Base-by-base conservation (phyloP, 208 protist species). In the Acanthamoeba pearcei region DNA sequence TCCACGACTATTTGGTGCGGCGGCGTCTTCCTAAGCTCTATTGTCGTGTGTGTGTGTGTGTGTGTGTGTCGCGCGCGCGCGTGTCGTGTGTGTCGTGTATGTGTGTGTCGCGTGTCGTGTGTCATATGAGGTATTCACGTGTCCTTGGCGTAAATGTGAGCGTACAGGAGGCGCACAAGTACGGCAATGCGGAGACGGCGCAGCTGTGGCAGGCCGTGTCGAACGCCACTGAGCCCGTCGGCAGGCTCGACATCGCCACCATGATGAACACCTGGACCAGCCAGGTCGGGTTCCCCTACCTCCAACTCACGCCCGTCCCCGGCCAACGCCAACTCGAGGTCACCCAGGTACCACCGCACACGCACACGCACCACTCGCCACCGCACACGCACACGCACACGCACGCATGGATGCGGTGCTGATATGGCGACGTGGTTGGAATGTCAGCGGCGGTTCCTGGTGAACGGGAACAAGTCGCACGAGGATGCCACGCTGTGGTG, bases 181-280 rank as follows among this genome's bases (percentile, higher is more conserved):
- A 98, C 96, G 93, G 95, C 51, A 99, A 99, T 93, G 98, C 99
- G 24, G 97, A 96, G 89, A 99, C 99, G 62, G 95, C 97, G 78
- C 98, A 99, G 96, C 96, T 99, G 32, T 99, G 99, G 99, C 96
- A 98, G 85, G 97, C 98, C 19, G 91, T 99, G 19, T 96, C 98
- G 88, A 97, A 99, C 90, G 78, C 97, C 1, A 74, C 97, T 38
- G 96, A 97, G 38, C 78, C 97, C 51, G 97, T 99, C 15, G 96
- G 96, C 12, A 8, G 53, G 27, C 57, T 90, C 6, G 42, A 90
- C 76, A 53, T 83, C 9, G 35, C 74, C 24, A 96, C 97, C 80
- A 95, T 98, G 27, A 98, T 99, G 98, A 96, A 96, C 35, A 97
- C 95, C 70, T 99, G 98, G 96, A 99, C 98, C 2, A 98, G 97